A percentile compares a stretch with the other conserved stretches of the same genome.
Conservation (phyloP, 345 rosid genomes). For the Brassica carinata region DNA sequence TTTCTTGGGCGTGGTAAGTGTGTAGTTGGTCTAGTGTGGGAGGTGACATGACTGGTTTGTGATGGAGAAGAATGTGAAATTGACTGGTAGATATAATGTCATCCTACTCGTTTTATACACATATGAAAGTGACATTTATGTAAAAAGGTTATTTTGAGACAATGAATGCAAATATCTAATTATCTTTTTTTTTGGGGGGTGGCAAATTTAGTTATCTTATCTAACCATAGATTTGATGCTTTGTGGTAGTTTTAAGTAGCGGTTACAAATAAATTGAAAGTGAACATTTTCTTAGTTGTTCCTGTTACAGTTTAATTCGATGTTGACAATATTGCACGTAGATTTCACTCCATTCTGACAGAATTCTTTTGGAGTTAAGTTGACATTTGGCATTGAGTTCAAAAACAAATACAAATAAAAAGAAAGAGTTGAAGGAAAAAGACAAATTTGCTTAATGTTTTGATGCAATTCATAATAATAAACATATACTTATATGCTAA, state of each 20-base stretch:
- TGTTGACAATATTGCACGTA: not conserved
- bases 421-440: not conserved
- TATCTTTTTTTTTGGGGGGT: not conserved
- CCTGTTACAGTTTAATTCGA: not conserved
- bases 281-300: not conserved
- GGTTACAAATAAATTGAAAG: slow-evolving; percentile 7
- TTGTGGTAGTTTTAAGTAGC: not conserved
- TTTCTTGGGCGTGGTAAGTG: slow-evolving; percentile 41
- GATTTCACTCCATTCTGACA: slow-evolving; percentile 2
- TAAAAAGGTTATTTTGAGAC: not conserved
- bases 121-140: not conserved
- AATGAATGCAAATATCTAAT: not conserved
- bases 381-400: not conserved
- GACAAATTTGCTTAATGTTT: not conserved
- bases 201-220: not conserved
- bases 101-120: not conserved
- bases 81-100: not conserved
- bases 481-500: not conserved
- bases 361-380: slow-evolving; percentile 5
- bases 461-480: not conserved
- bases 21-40: slow-evolving; percentile 31
- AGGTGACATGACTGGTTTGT: slow-evolving; percentile 16
- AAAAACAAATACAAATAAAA: not conserved
- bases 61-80: not conserved
- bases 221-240: not conserved